These are phyloP conservation scores for Lipomyces yamadae DNA, from an alignment of 805 yeast species.

Conservation along the genomic window DNA sequence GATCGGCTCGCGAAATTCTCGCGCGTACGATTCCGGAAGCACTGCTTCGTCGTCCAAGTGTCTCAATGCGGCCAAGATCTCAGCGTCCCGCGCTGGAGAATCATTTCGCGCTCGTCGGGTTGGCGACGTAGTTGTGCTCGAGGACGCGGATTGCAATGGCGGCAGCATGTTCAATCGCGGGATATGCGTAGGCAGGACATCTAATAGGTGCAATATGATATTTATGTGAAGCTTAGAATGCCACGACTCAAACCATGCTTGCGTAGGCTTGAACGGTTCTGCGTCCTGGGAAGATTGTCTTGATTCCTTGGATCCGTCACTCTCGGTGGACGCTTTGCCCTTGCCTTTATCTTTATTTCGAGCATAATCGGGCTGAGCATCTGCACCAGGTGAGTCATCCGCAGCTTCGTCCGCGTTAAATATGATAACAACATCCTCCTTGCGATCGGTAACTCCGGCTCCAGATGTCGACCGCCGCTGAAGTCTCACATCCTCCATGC, in stretches of 20 bases:
- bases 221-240: slow-evolving; percentile 20
- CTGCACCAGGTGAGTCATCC: background rate
- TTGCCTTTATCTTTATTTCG: slow-evolving; percentile 22
- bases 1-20: slow-evolving; percentile 44
- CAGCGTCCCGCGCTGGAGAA: slow-evolving; percentile 13
- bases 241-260: slow-evolving; percentile 51
- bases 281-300: slow-evolving; percentile 40
- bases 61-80: slow-evolving; percentile 29
- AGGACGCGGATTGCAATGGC: background rate
- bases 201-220: slow-evolving; percentile 18
- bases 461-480: slow-evolving; percentile 18
- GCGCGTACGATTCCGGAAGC: slow-evolving; percentile 23
- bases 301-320: background rate
- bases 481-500: slow-evolving; percentile 28
- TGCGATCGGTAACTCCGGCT: slow-evolving; percentile 14
- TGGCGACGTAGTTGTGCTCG: slow-evolving; percentile 15
- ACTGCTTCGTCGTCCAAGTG: slow-evolving; percentile 33
- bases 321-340: slow-evolving; percentile 22
- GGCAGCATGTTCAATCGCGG: slow-evolving; percentile 18
- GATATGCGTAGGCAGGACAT: slow-evolving; percentile 24
- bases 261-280: slow-evolving; percentile 53
- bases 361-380: background rate
- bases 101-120: slow-evolving; percentile 4
- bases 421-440: slow-evolving; percentile 28
- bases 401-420: slow-evolving; percentile 18